These are phyloP conservation scores for Solanum lignicaule DNA, from an alignment of 257 asterid genomes.

Conservation along the genomic window DNA sequence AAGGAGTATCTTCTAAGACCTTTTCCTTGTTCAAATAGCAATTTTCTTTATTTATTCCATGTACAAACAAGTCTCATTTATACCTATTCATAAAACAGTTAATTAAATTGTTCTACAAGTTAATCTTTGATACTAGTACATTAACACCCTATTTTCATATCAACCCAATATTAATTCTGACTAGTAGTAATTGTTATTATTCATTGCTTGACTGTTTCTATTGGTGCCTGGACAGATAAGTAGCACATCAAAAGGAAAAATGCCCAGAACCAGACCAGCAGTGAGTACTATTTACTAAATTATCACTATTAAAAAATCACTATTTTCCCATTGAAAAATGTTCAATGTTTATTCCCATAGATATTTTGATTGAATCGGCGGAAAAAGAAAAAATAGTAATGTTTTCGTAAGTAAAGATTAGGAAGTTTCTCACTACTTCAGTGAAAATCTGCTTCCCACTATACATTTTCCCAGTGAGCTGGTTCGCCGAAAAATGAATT, in stretches of 20 bases:
- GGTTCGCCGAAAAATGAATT: background rate
- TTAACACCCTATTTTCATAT: background rate
- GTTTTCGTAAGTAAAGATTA: background rate
- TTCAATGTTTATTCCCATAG: background rate
- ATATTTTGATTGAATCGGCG: background rate
- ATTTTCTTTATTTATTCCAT: background rate
- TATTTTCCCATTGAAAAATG: background rate
- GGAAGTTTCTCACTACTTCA: background rate
- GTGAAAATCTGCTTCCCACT: background rate
- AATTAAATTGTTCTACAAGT: background rate
- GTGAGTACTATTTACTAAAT: constrained; percentile 13
- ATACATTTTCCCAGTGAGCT: background rate
- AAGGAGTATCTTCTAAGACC: background rate
- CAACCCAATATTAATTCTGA: background rate
- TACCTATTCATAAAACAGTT: background rate
- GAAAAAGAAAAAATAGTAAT: background rate
- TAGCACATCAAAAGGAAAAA: constrained; percentile 8
- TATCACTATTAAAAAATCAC: background rate
- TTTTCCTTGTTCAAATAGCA: background rate
- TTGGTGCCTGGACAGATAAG: constrained; percentile 5
- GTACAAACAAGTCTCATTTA: background rate
- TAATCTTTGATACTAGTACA: background rate
- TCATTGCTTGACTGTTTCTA: background rate
- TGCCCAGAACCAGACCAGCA: constrained; percentile 43
- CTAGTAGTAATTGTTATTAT: background rate